Evolutionary conservation across 1,284 basidiomycete genomes (phyloP).

Genomic region (Schizophyllum amplum): DNA sequence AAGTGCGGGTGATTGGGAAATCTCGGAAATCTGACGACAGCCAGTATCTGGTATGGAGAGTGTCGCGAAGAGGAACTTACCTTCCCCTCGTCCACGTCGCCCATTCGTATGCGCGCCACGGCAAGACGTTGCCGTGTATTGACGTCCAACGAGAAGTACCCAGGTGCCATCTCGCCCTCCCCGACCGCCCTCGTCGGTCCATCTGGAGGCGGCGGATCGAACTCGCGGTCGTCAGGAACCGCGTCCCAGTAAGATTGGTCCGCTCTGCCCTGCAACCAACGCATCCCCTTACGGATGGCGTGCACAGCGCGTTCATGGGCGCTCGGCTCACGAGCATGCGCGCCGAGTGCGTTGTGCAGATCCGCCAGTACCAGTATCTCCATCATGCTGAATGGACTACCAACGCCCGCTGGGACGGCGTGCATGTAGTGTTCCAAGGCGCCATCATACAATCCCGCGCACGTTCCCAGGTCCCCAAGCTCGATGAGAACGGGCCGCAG

Average conservation of each 20-base stretch:
- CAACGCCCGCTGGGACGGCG: conserved; percentile 29
- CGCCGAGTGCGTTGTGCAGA: conserved; percentile 65
- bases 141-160: conserved; percentile 64
- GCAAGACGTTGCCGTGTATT: conserved; percentile 85
- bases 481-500: conserved; percentile 75
- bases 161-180: conserved; percentile 31
- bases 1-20: background rate
- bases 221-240: conserved; percentile 85
- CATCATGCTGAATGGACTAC: conserved; percentile 50
- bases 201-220: conserved; percentile 38
- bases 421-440: conserved; percentile 43
- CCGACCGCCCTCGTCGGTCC: conserved; percentile 13
- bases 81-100: conserved; percentile 76
- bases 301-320: conserved; percentile 65
- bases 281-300: conserved; percentile 67
- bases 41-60: conserved; percentile 5
- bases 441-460: conserved; percentile 56
- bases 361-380: conserved; percentile 78
- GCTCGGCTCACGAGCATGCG: too few species aligned
- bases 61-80: conserved; percentile 34
- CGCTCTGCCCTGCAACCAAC: conserved; percentile 87
- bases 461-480: conserved; percentile 55
- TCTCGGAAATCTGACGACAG: too few species aligned
- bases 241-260: conserved; percentile 75
- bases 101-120: conserved; percentile 76